These are phyloP conservation scores for Trichoderma gamsii DNA, from an alignment of 495 filamentous ascomycete genomes.

Conservation along the genomic window DNA sequence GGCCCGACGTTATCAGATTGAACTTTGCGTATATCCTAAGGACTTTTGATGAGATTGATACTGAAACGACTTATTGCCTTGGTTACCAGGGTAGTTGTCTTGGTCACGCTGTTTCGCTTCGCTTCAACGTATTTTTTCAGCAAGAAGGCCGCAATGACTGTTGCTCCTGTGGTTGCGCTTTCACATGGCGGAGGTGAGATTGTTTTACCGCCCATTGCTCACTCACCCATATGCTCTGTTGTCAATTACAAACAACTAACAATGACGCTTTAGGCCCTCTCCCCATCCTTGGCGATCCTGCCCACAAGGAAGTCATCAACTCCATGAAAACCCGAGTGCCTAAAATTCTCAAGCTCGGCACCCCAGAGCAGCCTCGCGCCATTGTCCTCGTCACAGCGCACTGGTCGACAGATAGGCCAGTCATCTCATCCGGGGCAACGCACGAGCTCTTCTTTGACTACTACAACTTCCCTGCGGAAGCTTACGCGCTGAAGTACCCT, in stretches of 20 bases:
- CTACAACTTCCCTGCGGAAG: slow-evolving; percentile 34
- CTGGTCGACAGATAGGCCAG: slow-evolving; percentile 31
- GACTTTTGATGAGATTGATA: neutral
- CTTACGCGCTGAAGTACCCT: slow-evolving; percentile 36
- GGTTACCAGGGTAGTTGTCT: neutral
- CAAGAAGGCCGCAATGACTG: slow-evolving; percentile 22
- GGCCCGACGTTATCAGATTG: neutral
- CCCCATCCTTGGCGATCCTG: slow-evolving; percentile 35
- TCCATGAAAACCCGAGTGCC: slow-evolving; percentile 32
- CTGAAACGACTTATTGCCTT: neutral
- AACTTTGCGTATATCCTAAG: neutral
- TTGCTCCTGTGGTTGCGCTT: slow-evolving; percentile 36
- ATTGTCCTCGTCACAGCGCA: slow-evolving; percentile 40
- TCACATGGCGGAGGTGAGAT: slow-evolving; percentile 35
- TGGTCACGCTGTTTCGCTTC: slow-evolving; percentile 5
- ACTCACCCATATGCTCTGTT: neutral
- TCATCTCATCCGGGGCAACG: slow-evolving; percentile 30
- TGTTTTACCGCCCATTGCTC: neutral
- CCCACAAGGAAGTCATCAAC: slow-evolving; percentile 27
- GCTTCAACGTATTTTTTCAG: neutral
- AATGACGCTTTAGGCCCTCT: slow-evolving; percentile 23
- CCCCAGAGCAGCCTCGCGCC: slow-evolving; percentile 30
- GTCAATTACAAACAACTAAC: neutral
- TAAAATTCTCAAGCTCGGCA: slow-evolving; percentile 31
- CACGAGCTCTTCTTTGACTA: slow-evolving; percentile 39